Evolutionary conservation across 2,329 filamentous ascomycete species (phyloP).

Genomic region (Aspergillus sp.): DNA sequence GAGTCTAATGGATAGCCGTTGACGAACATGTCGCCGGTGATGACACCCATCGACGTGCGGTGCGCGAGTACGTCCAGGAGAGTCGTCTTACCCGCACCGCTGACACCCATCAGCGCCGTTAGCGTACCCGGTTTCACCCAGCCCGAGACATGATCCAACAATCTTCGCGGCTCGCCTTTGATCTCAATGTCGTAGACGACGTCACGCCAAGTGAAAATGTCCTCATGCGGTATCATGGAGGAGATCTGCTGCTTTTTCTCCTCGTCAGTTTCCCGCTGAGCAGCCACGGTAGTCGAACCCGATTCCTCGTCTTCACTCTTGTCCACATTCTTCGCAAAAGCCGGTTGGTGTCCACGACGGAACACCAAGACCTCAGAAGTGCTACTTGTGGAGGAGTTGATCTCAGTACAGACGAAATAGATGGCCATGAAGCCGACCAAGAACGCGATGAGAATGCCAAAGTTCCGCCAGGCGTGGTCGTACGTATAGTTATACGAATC

Average conservation of each 20-base stretch:
- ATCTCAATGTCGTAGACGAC: slow-evolving; percentile 72
- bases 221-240: slow-evolving; percentile 53
- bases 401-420: slow-evolving; percentile 46
- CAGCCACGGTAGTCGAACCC: slow-evolving; percentile 5
- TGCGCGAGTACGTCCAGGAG: slow-evolving; percentile 77
- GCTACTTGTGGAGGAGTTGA: slow-evolving; percentile 55
- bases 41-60: slow-evolving; percentile 75
- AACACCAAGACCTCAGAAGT: slow-evolving; percentile 72
- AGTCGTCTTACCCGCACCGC: slow-evolving; percentile 83
- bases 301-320: background rate
- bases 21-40: slow-evolving; percentile 75
- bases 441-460: slow-evolving; percentile 60
- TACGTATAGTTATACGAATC: slow-evolving; percentile 50
- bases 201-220: slow-evolving; percentile 73
- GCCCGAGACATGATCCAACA: slow-evolving; percentile 77
- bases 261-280: background rate
- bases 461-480: slow-evolving; percentile 57
- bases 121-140: slow-evolving; percentile 89
- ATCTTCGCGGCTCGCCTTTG: slow-evolving; percentile 62
- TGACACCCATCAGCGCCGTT: slow-evolving; percentile 83
- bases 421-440: slow-evolving; percentile 50
- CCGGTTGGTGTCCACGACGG: slow-evolving; percentile 44
- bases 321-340: background rate
- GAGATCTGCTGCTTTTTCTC: background rate
- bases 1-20: slow-evolving; percentile 60